These are phyloP conservation scores for Eutrema heterophyllum DNA, from an alignment of 345 rosid genomes.

Conservation along the genomic window DNA sequence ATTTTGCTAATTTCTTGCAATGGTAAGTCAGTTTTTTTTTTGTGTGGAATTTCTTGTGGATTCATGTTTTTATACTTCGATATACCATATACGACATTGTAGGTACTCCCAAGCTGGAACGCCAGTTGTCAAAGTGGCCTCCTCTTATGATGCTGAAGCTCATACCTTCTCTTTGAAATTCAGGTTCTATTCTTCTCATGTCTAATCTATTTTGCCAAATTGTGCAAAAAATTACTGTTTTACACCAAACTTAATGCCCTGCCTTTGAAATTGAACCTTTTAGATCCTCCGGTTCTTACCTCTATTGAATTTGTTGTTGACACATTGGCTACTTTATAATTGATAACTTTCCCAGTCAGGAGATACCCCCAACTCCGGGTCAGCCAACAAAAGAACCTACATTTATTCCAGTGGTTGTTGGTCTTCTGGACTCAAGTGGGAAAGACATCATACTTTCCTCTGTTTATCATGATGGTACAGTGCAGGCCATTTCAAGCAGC, in stretches of 20 bases:
- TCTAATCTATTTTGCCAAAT: background rate
- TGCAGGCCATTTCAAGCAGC: constrained; percentile 45
- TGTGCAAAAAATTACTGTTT: background rate
- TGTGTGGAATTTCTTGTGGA: constrained; percentile 5
- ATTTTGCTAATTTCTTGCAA: constrained; percentile 85
- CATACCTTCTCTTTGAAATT: constrained; percentile 78
- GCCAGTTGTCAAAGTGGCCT: constrained; percentile 74
- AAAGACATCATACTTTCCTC: constrained; percentile 75
- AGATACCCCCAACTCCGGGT: constrained; percentile 82
- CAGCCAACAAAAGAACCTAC: constrained; percentile 85
- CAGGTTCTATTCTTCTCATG: constrained; percentile 42
- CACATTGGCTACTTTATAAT: background rate
- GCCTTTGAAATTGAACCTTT: background rate
- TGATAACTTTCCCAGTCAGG: constrained; percentile 57
- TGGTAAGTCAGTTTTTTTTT: constrained; percentile 42
- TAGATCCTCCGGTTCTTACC: background rate
- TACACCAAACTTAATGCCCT: background rate
- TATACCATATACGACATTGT: constrained; percentile 6
- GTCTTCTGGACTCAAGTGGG: constrained; percentile 75
- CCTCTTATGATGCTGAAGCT: constrained; percentile 71
- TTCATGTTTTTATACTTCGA: background rate
- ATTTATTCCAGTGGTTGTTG: constrained; percentile 81
- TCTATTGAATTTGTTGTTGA: background rate
- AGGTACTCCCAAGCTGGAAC: constrained; percentile 99
- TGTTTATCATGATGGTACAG: constrained; percentile 57